Evolutionary conservation across 805 yeast genomes (phyloP), one percentile per base, ranked within the genome.

Genomic region (Cyberlindnera japonica): DNA sequence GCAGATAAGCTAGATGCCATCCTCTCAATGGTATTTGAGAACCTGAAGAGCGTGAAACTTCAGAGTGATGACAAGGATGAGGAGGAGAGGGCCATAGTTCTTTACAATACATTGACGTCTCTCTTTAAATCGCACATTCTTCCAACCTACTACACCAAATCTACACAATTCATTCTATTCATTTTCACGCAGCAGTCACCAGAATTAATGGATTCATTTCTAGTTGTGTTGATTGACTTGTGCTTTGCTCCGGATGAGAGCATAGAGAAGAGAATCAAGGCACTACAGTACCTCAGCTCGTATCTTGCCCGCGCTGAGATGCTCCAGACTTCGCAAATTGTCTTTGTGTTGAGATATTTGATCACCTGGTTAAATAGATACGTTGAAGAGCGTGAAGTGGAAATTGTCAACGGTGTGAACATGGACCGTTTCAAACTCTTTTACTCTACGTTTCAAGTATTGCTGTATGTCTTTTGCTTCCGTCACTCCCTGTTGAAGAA

Each of bases 381-480:
- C 58, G 81, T 90, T 24, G 68, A 72, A 33, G 96, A 90, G 61
- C 74, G 98, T 53, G 98, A 91, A 61, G 65, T 70, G 33, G 98
- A 93, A 61, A 84, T 88, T 8, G 74, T 71, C 33, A 79, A 74
- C 43, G 64, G 66, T 17, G 64, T 73, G 22, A 89, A 90, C n/a
- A 86, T 90, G 95, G 95, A 88, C 50, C 72, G 95, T 44, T 90
- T 90, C 65, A 83, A 84, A 56, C 72, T 88, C 62, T 85, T 93
- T 48, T 91, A 91, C 59, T 86, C 96, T 7, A 85, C 91, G 3
- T 83, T 89, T 55, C 99, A 91, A 64, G 88, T 96, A 0, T 67
- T 93, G 41, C 69, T 91, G 45, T 91, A 91, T 63, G 87, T 93
- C 15, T 89, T 93, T 59, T 91, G 98, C 58, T 91, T 91, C 63